These are phyloP conservation scores for Acorus gramineus DNA, from an alignment of 106 monocot genomes.

Conservation along the genomic window DNA sequence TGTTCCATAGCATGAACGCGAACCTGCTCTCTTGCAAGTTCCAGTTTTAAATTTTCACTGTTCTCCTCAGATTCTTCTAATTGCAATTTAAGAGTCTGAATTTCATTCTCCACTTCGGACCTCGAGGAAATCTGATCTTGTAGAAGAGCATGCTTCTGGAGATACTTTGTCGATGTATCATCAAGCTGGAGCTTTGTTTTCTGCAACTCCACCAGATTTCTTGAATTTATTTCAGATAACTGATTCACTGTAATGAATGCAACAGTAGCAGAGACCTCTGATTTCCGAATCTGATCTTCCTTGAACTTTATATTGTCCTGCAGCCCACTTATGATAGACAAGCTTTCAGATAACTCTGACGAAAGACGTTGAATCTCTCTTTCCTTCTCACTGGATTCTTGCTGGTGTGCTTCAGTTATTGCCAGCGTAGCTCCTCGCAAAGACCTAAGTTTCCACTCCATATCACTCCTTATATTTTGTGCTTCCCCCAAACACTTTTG, in stretches of 20 bases:
- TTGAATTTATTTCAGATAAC: constrained; percentile 31
- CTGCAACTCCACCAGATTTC: constrained; percentile 23
- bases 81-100: constrained; percentile 20
- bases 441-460: constrained; percentile 84
- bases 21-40: constrained; percentile 15
- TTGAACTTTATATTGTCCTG: constrained; percentile 25
- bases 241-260: constrained; percentile 28
- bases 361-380: constrained; percentile 34
- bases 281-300: constrained; percentile 20
- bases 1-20: constrained; percentile 10
- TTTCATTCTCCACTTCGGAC: constrained; percentile 16
- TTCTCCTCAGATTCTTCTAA: constrained; percentile 25
- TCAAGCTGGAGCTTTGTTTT: constrained; percentile 20
- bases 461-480: constrained; percentile 37
- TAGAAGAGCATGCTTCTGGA: constrained; percentile 36
- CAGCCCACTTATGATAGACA: constrained; percentile 25
- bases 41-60: constrained; percentile 5
- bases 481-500: constrained; percentile 71
- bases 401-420: constrained; percentile 72
- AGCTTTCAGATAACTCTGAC: constrained; percentile 40
- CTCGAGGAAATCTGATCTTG: constrained; percentile 15
- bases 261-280: constrained; percentile 33
- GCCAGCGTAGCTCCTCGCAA: constrained; percentile 79
- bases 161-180: constrained; percentile 16
- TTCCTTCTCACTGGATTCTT: constrained; percentile 66